phyloP scores from a whole-genome alignment of 768 basidiomycete genomes.

The Ephemerocybe angulata region DNA sequence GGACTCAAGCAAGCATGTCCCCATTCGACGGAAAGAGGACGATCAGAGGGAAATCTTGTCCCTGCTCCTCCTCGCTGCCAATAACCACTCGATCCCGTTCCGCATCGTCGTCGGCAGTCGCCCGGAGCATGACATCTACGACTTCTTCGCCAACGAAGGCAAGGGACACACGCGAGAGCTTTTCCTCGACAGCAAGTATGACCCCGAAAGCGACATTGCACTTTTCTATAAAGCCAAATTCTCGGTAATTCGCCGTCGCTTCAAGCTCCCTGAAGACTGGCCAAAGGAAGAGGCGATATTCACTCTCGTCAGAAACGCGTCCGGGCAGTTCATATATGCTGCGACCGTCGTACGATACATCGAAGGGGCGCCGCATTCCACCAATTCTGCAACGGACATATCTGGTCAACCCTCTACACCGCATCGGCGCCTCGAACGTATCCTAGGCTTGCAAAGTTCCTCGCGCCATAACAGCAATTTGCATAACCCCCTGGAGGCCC shows the following conservation, averaged over 20 bases:
- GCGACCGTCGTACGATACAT: slow-evolving; percentile 11
- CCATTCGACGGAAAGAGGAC: not conserved
- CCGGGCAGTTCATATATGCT: slow-evolving; percentile 17
- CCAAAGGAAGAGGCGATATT: not conserved
- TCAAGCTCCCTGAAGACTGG: slow-evolving; percentile 5
- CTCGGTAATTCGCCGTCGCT: not conserved
- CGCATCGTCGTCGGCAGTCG: slow-evolving; percentile 7
- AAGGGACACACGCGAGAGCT: not conserved
- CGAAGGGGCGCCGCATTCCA: slow-evolving; percentile 2
- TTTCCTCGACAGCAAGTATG: slow-evolving; percentile 4
- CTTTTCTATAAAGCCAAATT: not conserved
- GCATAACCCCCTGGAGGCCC: not conserved
- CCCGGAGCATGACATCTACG: slow-evolving; percentile 5
- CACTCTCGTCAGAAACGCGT: not conserved
- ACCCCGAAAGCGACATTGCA: not conserved
- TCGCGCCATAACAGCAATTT: no score
- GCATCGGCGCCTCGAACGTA: no score
- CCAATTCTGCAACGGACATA: slow-evolving; percentile 6
- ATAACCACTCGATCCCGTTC: not conserved
- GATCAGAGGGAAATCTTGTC: slow-evolving; percentile 4
- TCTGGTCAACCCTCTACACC: not conserved
- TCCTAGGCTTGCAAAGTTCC: no score
- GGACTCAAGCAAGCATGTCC: not conserved
- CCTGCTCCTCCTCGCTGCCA: not conserved
- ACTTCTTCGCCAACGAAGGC: not conserved